A percentile compares a stretch with the other conserved stretches of the same genome.
These are phyloP conservation scores for Secale cereale DNA, from an alignment of 176 grass and related monocot species.

Conservation along the genomic window DNA sequence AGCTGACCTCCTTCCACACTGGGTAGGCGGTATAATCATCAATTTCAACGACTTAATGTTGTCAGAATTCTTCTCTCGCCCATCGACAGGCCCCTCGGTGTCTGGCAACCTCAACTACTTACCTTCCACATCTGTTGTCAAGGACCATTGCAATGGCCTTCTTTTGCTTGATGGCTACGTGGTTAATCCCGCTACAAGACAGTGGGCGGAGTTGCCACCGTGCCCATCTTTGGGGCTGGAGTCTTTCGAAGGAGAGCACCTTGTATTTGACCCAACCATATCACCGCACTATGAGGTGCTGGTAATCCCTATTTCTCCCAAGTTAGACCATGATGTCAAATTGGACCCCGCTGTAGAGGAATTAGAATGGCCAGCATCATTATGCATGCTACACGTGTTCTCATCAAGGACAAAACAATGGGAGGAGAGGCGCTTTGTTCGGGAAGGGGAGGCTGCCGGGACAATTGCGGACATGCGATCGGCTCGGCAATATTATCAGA, in stretches of 20 bases:
- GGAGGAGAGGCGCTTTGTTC: too few species aligned
- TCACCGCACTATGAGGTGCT: background rate
- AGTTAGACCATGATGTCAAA: too few species aligned
- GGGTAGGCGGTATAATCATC: background rate
- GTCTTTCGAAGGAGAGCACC: background rate
- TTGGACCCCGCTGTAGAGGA: too few species aligned
- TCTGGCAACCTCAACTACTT: background rate
- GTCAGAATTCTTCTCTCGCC: background rate
- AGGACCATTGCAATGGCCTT: background rate
- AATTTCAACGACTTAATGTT: background rate
- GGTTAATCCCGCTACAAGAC: background rate
- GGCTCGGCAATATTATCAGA: too few species aligned
- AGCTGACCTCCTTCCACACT: background rate
- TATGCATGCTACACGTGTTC: too few species aligned
- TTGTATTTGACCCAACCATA: background rate
- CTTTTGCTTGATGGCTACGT: background rate
- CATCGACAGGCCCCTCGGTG: background rate
- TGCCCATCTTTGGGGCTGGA: background rate
- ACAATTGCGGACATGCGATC: too few species aligned
- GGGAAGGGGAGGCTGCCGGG: too few species aligned
- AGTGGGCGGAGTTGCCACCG: background rate
- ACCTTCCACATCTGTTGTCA: background rate
- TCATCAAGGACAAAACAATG: too few species aligned
- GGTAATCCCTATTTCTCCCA: too few species aligned
- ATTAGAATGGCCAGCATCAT: too few species aligned